Evolutionary conservation across 805 yeast species (phyloP).

Genomic region (Diddensiella caesifluorescens): DNA sequence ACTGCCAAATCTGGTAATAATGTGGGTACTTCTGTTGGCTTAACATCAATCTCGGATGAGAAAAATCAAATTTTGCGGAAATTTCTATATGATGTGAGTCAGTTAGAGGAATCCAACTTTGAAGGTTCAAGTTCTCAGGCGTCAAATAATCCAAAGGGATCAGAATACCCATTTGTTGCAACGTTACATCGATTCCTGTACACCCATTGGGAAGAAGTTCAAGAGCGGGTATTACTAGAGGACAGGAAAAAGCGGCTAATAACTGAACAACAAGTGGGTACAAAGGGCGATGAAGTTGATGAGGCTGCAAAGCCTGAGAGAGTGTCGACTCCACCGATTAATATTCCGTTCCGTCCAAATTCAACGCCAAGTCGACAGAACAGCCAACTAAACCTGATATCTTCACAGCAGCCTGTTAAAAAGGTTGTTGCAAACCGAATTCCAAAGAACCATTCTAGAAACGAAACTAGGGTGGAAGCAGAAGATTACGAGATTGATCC

Average conservation of each 20-base stretch:
- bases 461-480: not conserved
- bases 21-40: conserved; percentile 4
- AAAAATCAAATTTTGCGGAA: conserved; percentile 8
- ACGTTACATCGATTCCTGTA: conserved; percentile 47
- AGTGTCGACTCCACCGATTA: not conserved
- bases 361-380: conserved; percentile 2
- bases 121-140: conserved; percentile 14
- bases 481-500: conserved; percentile 9
- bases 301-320: not conserved
- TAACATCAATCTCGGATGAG: conserved; percentile 5
- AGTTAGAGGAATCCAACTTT: conserved; percentile 17
- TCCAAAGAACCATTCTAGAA: not conserved
- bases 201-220: conserved; percentile 41
- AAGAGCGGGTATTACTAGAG: conserved; percentile 21
- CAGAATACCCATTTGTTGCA: conserved; percentile 23
- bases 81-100: conserved; percentile 19
- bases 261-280: not conserved
- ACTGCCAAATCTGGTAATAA: conserved; percentile 22
- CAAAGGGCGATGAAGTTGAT: not conserved
- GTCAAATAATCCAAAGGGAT: conserved; percentile 9
- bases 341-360: no score
- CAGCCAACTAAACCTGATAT: conserved; percentile 1
- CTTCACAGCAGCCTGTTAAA: not conserved
- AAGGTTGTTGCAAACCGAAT: conserved; percentile 2
- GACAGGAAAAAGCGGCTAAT: conserved; percentile 18